Conservation (phyloP, 352 stramenopile genomes). For the Pythium guiyangense region DNA sequence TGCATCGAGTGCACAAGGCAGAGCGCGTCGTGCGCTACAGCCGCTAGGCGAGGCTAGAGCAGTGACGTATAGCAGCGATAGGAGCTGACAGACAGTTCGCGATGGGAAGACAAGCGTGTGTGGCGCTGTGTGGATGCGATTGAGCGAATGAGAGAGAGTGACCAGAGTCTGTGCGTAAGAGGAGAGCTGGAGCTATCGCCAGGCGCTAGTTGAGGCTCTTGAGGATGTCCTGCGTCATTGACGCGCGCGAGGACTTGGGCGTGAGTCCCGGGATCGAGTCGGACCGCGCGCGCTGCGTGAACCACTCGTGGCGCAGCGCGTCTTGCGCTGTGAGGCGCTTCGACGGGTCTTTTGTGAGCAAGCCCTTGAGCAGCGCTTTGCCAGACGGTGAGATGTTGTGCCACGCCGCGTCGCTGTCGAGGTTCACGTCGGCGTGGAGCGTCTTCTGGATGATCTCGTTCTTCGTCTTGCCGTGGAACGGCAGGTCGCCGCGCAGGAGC, state of each 20-base stretch:
- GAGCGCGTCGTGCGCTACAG: slow-evolving; percentile 15
- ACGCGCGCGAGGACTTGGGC: slow-evolving; percentile 16
- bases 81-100: no score
- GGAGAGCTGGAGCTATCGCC: background rate
- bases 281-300: slow-evolving; percentile 21
- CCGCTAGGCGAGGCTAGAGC: slow-evolving; percentile 14
- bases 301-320: slow-evolving; percentile 83
- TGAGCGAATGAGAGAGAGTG: background rate
- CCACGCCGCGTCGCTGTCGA: slow-evolving; percentile 61
- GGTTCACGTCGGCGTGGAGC: slow-evolving; percentile 78
- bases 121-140: background rate
- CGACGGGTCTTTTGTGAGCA: slow-evolving; percentile 82
- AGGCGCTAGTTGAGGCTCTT: slow-evolving; percentile 8
- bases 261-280: slow-evolving; percentile 12
- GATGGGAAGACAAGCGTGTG: no score
- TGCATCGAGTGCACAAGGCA: slow-evolving; percentile 17
- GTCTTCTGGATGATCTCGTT: slow-evolving; percentile 93
- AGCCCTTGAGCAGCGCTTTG: slow-evolving; percentile 65
- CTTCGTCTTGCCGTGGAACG: slow-evolving; percentile 90
- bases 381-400: slow-evolving; percentile 45
- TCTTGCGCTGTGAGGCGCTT: slow-evolving; percentile 77
- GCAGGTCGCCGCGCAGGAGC: slow-evolving; percentile 82
- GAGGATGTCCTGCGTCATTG: slow-evolving; percentile 20
- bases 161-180: background rate
- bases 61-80: no score